Percentiles rank a stretch among this genome's conserved stretches.
phyloP scores from a whole-genome alignment of 176 grass and related monocot species.

The Hordeum vulgare region DNA sequence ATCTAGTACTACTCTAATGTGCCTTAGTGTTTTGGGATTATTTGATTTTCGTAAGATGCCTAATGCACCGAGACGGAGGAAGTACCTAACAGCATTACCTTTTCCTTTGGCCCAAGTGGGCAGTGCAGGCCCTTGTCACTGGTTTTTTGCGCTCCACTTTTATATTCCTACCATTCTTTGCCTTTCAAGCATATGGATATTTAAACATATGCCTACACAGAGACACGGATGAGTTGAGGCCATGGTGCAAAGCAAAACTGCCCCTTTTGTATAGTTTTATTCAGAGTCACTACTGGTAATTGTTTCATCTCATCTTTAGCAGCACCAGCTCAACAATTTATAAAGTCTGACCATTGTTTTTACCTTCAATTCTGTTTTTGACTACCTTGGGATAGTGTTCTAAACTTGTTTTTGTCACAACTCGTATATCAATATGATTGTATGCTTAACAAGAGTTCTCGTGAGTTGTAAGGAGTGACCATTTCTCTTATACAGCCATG shows the following conservation, averaged over 20 bases:
- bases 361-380: not conserved
- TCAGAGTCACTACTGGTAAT: constrained; percentile 93
- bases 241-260: constrained; percentile 75
- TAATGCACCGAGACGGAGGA: no score
- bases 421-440: not conserved
- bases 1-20: no score
- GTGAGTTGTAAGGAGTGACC: not conserved
- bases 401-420: not conserved
- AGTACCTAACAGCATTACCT: constrained; percentile 24
- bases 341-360: not conserved
- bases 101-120: constrained; percentile 56
- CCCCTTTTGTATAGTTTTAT: constrained; percentile 87
- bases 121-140: constrained; percentile 35
- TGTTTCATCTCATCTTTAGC: constrained; percentile 14
- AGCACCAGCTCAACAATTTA: not conserved
- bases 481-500: not conserved
- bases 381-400: not conserved
- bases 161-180: constrained; percentile 75
- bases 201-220: constrained; percentile 62
- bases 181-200: constrained; percentile 92
- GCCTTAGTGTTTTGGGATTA: no score
- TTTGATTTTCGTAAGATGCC: no score
- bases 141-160: constrained; percentile 47
- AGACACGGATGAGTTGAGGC: constrained; percentile 41
- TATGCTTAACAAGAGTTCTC: not conserved